These are phyloP conservation scores for Talaromyces thailandensis DNA, from an alignment of 495 filamentous ascomycete species.

Conservation along the genomic window DNA sequence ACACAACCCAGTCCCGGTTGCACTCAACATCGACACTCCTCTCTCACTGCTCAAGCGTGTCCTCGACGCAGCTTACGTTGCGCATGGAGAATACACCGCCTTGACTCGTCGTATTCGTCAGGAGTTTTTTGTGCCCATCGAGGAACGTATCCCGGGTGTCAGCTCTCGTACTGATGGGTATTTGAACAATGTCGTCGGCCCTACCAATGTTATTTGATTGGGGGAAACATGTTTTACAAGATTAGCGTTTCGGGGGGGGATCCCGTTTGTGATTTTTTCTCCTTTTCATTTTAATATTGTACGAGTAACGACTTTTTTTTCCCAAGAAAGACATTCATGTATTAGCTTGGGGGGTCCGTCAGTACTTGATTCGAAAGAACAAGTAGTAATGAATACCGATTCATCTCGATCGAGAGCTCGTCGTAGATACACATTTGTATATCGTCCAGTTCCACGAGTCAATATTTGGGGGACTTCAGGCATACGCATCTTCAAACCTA, in stretches of 20 bases:
- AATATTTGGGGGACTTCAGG: too few species aligned
- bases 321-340: background rate
- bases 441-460: too few species aligned
- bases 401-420: too few species aligned
- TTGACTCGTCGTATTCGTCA: background rate
- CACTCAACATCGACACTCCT: background rate
- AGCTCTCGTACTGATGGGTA: background rate
- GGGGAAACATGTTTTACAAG: too few species aligned
- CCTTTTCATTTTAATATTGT: background rate
- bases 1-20: background rate
- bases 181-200: background rate
- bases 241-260: background rate
- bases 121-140: background rate
- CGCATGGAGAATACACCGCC: background rate
- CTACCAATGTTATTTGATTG: constrained; percentile 2
- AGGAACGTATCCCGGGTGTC: constrained; percentile 2
- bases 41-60: constrained; percentile 1
- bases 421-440: too few species aligned
- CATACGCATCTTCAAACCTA: too few species aligned
- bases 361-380: background rate
- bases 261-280: background rate
- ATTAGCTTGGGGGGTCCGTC: background rate
- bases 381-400: background rate
- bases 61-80: background rate
- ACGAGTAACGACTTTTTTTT: background rate